Evolutionary conservation across 2,329 filamentous ascomycete species (phyloP).

Genomic region (Paecilomyces dactylethromorphus): DNA sequence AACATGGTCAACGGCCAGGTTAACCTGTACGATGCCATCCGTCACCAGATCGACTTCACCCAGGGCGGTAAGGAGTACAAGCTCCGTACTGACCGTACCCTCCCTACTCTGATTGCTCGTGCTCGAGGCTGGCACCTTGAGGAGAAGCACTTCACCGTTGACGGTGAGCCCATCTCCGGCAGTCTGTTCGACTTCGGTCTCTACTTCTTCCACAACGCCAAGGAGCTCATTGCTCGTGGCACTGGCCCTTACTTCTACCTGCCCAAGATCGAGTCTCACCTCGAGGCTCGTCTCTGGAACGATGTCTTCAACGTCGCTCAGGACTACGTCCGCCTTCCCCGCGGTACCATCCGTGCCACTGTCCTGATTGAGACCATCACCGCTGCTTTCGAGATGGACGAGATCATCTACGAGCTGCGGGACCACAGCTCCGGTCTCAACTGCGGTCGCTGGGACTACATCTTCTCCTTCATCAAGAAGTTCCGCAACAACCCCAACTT

Average conservation of each 20-base stretch:
- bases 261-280: slow-evolving; percentile 95
- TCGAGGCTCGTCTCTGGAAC: slow-evolving; percentile 96
- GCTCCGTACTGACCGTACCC: slow-evolving; percentile 79
- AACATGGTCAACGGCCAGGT: slow-evolving; percentile 99
- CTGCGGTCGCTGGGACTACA: slow-evolving; percentile 99
- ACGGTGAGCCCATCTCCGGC: slow-evolving; percentile 89
- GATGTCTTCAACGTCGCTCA: slow-evolving; percentile 94
- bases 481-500: slow-evolving; percentile 94
- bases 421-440: slow-evolving; percentile 95
- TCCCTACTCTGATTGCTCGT: slow-evolving; percentile 88
- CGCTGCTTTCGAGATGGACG: slow-evolving; percentile 98
- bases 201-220: slow-evolving; percentile 98
- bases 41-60: slow-evolving; percentile 92
- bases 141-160: slow-evolving; percentile 95
- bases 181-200: slow-evolving; percentile 94
- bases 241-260: slow-evolving; percentile 96
- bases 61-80: slow-evolving; percentile 95
- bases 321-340: slow-evolving; percentile 81
- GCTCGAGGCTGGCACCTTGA: slow-evolving; percentile 97
- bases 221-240: slow-evolving; percentile 76
- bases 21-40: slow-evolving; percentile 94
- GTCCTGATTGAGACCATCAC: slow-evolving; percentile 97
- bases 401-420: slow-evolving; percentile 98
- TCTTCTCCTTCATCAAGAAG: slow-evolving; percentile 99
- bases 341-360: slow-evolving; percentile 89